These are phyloP conservation scores for Spathaspora gorwiae DNA, from an alignment of 805 yeast species.

Conservation along the genomic window DNA sequence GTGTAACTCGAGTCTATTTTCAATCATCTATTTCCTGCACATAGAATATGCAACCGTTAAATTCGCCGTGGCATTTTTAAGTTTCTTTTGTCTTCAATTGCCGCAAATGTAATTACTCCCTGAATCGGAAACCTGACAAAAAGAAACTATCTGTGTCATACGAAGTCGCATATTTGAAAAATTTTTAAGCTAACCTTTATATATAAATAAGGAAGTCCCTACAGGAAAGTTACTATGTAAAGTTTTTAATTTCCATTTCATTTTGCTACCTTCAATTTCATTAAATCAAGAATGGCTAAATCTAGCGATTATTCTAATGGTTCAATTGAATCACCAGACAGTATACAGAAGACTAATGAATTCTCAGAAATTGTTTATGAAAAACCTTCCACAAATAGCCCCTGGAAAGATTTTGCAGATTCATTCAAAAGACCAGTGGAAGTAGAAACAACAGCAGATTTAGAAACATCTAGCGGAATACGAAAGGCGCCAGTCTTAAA, in stretches of 20 bases:
- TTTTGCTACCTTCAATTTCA: not conserved
- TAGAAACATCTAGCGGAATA: not conserved
- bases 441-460: slow-evolving; percentile 8
- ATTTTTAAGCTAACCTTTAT: too few species aligned
- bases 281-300: not conserved
- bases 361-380: not conserved
- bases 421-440: slow-evolving; percentile 27
- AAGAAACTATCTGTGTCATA: too few species aligned
- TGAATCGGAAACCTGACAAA: too few species aligned
- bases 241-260: not conserved
- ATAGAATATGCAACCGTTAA: too few species aligned
- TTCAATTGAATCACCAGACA: not conserved
- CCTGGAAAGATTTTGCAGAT: slow-evolving; percentile 22
- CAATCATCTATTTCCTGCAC: too few species aligned
- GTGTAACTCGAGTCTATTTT: too few species aligned
- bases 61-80: too few species aligned
- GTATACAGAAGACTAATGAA: not conserved
- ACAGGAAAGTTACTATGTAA: too few species aligned
- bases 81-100: too few species aligned
- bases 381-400: not conserved
- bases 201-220: too few species aligned
- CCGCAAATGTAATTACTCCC: too few species aligned
- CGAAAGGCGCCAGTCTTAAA: slow-evolving; percentile 11
- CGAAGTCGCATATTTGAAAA: too few species aligned
- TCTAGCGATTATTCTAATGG: not conserved